phyloP scores from a whole-genome alignment of 176 grass and related monocot genomes.

The Themeda triandra region DNA sequence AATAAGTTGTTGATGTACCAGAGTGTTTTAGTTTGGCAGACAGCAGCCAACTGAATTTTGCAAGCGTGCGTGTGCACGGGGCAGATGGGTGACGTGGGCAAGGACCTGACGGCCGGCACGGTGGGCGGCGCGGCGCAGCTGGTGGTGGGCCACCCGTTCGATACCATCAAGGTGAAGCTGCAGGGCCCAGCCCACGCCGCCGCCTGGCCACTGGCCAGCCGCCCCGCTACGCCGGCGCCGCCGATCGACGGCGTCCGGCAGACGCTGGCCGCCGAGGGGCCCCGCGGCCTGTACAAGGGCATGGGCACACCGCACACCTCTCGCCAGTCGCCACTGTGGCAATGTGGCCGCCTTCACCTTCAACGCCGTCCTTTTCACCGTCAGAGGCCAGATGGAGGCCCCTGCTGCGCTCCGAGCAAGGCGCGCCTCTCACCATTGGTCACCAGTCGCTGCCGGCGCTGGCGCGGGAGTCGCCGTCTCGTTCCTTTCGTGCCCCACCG shows the following conservation, averaged over 20 bases:
- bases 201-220: constrained; percentile 60
- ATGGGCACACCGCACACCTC: constrained; percentile 93
- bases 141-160: constrained; percentile 83
- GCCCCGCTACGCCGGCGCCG: constrained; percentile 64
- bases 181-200: constrained; percentile 71
- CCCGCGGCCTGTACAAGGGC: constrained; percentile 82
- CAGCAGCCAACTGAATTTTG: neutral
- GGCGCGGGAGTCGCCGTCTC: constrained; percentile 77
- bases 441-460: constrained; percentile 75
- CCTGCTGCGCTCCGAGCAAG: constrained; percentile 49
- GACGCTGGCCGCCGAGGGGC: constrained; percentile 62
- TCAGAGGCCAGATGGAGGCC: constrained; percentile 75
- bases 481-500: constrained; percentile 77
- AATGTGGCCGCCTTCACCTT: too few species aligned
- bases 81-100: constrained; percentile 81
- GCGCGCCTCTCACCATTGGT: constrained; percentile 38
- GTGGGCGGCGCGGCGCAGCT: constrained; percentile 76
- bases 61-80: neutral
- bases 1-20: too few species aligned
- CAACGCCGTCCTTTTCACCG: constrained; percentile 83
- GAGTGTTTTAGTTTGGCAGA: neutral
- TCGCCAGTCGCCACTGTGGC: constrained; percentile 94
- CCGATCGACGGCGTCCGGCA: constrained; percentile 73
- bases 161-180: constrained; percentile 94
- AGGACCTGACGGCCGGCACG: constrained; percentile 84